Percentiles rank a stretch among this genome's conserved stretches.
These are phyloP conservation scores for Sclerotinia sclerotiorum DNA, from an alignment of 2,329 filamentous ascomycete species.

Conservation along the genomic window DNA sequence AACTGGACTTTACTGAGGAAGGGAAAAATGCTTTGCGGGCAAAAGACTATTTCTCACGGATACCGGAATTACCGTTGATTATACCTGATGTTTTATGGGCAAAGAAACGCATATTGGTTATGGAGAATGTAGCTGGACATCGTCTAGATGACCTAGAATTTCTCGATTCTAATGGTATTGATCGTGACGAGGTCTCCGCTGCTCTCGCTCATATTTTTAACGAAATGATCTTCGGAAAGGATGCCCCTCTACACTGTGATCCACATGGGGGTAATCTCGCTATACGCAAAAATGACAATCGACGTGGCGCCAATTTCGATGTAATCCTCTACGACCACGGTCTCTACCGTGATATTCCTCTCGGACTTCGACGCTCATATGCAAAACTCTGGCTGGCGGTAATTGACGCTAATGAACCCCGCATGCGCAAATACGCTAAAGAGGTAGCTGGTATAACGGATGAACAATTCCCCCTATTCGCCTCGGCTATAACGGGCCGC, in stretches of 20 bases:
- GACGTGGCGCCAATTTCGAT: slow-evolving; percentile 76
- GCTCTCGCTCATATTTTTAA: slow-evolving; percentile 92
- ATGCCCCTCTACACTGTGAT: slow-evolving; percentile 91
- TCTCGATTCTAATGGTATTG: slow-evolving; percentile 81
- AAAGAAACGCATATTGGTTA: slow-evolving; percentile 84
- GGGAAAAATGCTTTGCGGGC: slow-evolving; percentile 80
- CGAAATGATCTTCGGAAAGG: slow-evolving; percentile 95
- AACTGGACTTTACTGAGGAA: slow-evolving; percentile 86
- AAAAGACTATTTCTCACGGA: slow-evolving; percentile 74
- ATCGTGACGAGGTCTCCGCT: slow-evolving; percentile 92
- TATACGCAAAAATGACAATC: slow-evolving; percentile 72
- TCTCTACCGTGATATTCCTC: slow-evolving; percentile 88
- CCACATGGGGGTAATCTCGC: slow-evolving; percentile 96
- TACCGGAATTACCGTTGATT: slow-evolving; percentile 75
- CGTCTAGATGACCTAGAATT: slow-evolving; percentile 87
- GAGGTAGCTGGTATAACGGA: slow-evolving; percentile 88
- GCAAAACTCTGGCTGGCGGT: slow-evolving; percentile 98
- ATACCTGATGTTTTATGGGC: slow-evolving; percentile 91
- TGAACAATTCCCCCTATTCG: slow-evolving; percentile 91
- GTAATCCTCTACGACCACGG: slow-evolving; percentile 96
- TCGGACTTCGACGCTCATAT: slow-evolving; percentile 76
- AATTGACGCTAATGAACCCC: slow-evolving; percentile 79
- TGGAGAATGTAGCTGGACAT: slow-evolving; percentile 86
- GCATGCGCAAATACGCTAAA: slow-evolving; percentile 84
- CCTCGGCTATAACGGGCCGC: slow-evolving; percentile 90